Evolutionary conservation across 495 filamentous ascomycete genomes (phyloP).

Genomic region (Xylaria acuta): DNA sequence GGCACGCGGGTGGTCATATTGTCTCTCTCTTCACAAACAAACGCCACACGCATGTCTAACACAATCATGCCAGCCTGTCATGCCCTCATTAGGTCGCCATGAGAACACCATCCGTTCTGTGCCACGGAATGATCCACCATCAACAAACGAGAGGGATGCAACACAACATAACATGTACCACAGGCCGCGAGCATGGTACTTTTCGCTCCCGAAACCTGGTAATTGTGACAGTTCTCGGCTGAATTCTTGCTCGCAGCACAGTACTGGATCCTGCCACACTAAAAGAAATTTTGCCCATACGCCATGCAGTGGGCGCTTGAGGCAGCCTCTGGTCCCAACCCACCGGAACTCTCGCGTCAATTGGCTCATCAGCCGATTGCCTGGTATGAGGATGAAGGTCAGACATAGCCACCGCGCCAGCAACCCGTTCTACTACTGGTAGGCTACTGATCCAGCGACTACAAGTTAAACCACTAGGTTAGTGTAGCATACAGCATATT

Average conservation of each 20-base stretch:
- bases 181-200: constrained; percentile 16
- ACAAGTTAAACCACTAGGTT: neutral
- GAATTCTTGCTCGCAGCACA: constrained; percentile 6
- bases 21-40: neutral
- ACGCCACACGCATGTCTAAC: neutral
- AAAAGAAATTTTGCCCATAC: neutral
- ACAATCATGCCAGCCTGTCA: constrained; percentile 10
- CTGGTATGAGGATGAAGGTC: neutral
- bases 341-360: neutral
- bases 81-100: neutral
- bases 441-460: neutral
- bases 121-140: constrained; percentile 7
- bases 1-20: constrained; percentile 9
- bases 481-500: neutral
- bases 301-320: neutral
- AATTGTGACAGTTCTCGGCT: constrained; percentile 22
- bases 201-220: constrained; percentile 12
- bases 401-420: neutral
- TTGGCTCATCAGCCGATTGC: neutral
- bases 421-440: no score
- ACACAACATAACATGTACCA: neutral
- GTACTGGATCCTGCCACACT: neutral
- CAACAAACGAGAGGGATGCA: neutral
- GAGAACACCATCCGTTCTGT: constrained; percentile 5
- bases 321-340: constrained; percentile 6